Base-by-base conservation (phyloP, 1,284 basidiomycete species). In the Apiotrichum sp. region DNA sequence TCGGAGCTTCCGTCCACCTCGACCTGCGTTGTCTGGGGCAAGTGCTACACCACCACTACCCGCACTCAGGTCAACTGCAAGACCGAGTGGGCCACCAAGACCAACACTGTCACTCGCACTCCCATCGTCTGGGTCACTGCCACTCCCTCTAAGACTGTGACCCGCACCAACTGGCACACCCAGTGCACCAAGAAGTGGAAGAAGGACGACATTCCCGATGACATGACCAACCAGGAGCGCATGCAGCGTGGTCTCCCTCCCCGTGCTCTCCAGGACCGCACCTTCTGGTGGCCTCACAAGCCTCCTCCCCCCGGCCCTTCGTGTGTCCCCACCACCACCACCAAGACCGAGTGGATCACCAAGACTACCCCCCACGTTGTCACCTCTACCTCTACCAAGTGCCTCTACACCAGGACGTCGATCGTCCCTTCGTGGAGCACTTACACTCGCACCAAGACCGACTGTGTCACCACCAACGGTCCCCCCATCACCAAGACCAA, bases 211-310 rank as follows among this genome's bases (percentile, higher is more conserved):
- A 53, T 57, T 33, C 56, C 56, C 36, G 22, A 40, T 1, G 47
- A 50, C 8, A 32, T 49, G 31, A 50, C 51, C 47, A 57, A 57
- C 56, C 51, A 31, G 38, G 34, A 52, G 46, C 56, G 51, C 29
- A 22, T 53, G 35, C 29, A 40, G 41, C 36, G 46, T 31, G 56
- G 56, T 9, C 56, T 57, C 8, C 56, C 47, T 7, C 36, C 44
- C 33, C 56, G 56, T 38, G 7, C 42, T n/a, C 51, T 38, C 13
- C 22, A 34, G 4, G 51, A 57, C 42, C 46, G 52, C 34, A 40
- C 36, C 39, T 46, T 44, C 50, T 13, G 13, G 8, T 38, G 33
- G 16, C 42, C 34, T 16, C 6, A 9, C 32, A 32, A 22, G 6
- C 22, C 22, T 22, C 22, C 22, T 22, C 36, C 31, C 33, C 29